Evolutionary conservation across 2,329 filamentous ascomycete genomes (phyloP), one percentile per base, ranked within the genome.

Genomic region (Shiraia sp.): DNA sequence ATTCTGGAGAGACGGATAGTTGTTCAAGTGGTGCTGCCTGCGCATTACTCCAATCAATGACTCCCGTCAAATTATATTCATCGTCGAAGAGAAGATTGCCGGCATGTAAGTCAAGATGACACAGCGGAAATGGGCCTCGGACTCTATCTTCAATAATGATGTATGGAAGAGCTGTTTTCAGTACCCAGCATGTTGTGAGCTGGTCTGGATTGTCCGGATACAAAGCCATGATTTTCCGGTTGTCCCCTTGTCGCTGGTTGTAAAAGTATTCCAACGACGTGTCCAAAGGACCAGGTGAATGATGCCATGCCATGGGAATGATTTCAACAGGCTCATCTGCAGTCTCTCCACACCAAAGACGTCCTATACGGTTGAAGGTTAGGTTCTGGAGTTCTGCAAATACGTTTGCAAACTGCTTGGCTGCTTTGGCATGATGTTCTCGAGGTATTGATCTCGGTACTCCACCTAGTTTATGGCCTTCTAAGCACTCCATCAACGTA

Each of bases 1-100:
- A 33, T 39, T 72, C 68, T 29, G 62, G 68, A 42, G 50, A 67
- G 34, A 70, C 56, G 3, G 66, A 61, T 25, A 71, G 44, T 36
- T 63, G 64, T 54, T 72, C 67, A 1, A 36, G 27, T 39, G 67
- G 66, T 6, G 56, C 47, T 67, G 65, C 33, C 24, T 36, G 33
- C 6, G 67, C 65, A 36, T 47, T 46, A 34, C 61, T 66, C 69
- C 67, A 72, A 47, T 69, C 67, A 31, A 72, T 55, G 23, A 72
- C 46, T 14, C 61, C 68, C 2, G 53, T 66, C 25, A 72, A 39
- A 45, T 71, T 72, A 49, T 70, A 72, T 32, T 74, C 69, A 13
- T 66, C 45, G 45, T 74, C 71, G 22, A 74, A 73, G 5, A 72
- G 65, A 45, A 75, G 53, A 30, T 75, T 73, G 27, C 68, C 67